Evolutionary conservation across 148 eudicot genomes (phyloP).

Genomic region (Chenopodium quinoa): DNA sequence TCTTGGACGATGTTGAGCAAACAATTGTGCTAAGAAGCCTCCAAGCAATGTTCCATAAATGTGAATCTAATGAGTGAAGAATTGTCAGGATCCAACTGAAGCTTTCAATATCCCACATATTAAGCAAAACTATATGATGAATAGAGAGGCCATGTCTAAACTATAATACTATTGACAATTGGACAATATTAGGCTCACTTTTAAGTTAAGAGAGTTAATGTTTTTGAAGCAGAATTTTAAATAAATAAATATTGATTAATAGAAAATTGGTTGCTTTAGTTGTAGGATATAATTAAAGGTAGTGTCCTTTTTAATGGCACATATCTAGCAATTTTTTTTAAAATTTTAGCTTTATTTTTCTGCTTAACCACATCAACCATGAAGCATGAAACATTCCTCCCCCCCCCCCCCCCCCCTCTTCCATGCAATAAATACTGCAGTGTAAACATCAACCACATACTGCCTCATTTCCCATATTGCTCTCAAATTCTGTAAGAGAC

Average conservation of each 20-base stretch:
- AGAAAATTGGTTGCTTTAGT: not conserved
- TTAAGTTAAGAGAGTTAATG: not conserved
- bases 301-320: not conserved
- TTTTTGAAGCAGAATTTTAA: too few species aligned
- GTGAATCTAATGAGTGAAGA: constrained; percentile 59
- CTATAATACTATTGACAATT: not conserved
- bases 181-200: not conserved
- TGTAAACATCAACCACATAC: not conserved
- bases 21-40: constrained; percentile 92
- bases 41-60: constrained; percentile 96
- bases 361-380: not conserved
- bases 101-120: constrained; percentile 8
- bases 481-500: not conserved
- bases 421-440: too few species aligned
- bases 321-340: not conserved
- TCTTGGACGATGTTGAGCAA: constrained; percentile 94
- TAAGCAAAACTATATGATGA: not conserved
- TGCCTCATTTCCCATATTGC: not conserved
- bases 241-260: too few species aligned
- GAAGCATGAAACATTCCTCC: too few species aligned
- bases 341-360: too few species aligned
- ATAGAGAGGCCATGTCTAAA: not conserved
- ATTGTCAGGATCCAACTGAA: constrained; percentile 1
- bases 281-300: not conserved
- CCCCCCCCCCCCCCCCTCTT: too few species aligned